Evolutionary conservation across 208 protist species (phyloP).

Genomic region (Leishmania gerbilli): DNA sequence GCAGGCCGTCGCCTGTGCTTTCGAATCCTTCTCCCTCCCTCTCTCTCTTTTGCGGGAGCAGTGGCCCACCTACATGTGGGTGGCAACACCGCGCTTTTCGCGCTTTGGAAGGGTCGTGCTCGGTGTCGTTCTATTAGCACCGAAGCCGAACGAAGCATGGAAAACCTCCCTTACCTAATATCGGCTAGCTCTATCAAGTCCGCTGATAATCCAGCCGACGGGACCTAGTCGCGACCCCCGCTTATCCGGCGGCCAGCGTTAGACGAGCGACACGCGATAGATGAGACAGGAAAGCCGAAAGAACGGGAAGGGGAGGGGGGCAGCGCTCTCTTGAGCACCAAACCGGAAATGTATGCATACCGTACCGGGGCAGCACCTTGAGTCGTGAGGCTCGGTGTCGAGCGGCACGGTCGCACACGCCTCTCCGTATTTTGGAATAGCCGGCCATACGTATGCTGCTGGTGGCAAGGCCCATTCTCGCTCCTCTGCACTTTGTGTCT

Average conservation of each 20-base stretch:
- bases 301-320: background rate
- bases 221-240: background rate
- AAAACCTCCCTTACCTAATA: background rate
- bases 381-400: background rate
- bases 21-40: background rate
- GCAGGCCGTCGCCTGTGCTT: background rate
- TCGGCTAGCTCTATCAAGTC: background rate
- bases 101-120: background rate
- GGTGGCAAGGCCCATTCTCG: background rate
- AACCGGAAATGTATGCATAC: background rate
- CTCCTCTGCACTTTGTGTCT: background rate
- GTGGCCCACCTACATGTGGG: background rate
- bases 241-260: background rate
- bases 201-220: background rate
- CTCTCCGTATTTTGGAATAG: background rate
- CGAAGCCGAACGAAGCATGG: background rate
- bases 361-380: background rate
- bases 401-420: background rate
- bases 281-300: background rate
- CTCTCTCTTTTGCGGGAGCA: background rate
- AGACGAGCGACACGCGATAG: background rate
- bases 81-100: background rate
- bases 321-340: background rate
- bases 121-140: background rate
- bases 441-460: background rate